Evolutionary conservation across 2,329 filamentous ascomycete genomes (phyloP).

Genomic region (Ophiostoma pallidulum): DNA sequence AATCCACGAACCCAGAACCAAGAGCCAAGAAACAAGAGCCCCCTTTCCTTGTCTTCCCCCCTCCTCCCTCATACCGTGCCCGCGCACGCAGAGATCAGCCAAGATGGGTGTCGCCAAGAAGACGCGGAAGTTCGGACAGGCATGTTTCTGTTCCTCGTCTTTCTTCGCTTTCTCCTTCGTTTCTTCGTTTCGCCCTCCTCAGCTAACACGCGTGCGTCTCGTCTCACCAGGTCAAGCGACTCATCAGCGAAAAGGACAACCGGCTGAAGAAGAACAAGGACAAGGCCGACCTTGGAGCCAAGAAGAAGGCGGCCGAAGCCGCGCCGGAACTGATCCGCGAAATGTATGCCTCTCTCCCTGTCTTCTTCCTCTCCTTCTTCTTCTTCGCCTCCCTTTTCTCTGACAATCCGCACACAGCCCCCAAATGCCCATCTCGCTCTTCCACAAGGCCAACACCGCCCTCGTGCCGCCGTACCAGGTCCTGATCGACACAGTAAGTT

Average conservation of each 20-base stretch:
- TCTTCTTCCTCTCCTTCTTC: too few species aligned
- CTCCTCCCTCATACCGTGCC: background rate
- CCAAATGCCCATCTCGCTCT: constrained; percentile 18
- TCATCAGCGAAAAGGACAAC: constrained; percentile 73
- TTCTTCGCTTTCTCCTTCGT: too few species aligned
- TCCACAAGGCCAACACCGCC: constrained; percentile 20
- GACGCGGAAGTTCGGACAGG: constrained; percentile 74
- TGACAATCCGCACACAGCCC: constrained; percentile 12
- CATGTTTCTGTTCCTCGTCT: too few species aligned
- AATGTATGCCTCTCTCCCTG: constrained; percentile 10
- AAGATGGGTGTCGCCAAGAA: constrained; percentile 81
- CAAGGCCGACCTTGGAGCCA: constrained; percentile 41
- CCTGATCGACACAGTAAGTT: constrained; percentile 18
- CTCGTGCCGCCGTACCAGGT: constrained; percentile 19
- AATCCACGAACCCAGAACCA: too few species aligned
- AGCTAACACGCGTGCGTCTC: background rate
- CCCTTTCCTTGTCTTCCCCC: background rate
- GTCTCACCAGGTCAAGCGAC: constrained; percentile 55
- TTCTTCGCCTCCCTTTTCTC: too few species aligned
- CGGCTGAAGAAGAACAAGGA: constrained; percentile 72
- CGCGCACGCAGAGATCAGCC: background rate
- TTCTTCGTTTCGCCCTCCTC: background rate
- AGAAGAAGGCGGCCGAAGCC: constrained; percentile 31
- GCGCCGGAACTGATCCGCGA: constrained; percentile 17
- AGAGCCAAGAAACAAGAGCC: background rate